Base-by-base conservation (phyloP, 306 rosid species). In the Albizia julibrissin region DNA sequence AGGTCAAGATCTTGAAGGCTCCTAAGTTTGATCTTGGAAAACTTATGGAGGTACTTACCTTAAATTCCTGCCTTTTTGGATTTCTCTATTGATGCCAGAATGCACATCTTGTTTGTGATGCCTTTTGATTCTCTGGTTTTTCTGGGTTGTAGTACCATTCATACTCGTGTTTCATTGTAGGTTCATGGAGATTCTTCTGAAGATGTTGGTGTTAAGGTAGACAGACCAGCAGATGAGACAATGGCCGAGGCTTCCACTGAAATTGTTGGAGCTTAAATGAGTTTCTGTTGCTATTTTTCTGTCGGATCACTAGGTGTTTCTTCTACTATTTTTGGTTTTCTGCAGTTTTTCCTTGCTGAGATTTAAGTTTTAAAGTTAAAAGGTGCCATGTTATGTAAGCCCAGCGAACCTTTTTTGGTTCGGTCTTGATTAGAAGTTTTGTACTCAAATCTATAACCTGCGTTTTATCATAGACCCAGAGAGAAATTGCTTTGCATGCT, bases 21-120 rank as follows among this genome's bases (percentile, higher is more conserved):
- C 99, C 99, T 0, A 95, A 95, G 87, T 95, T 93, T 72, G 98
- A 95, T 84, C 97, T 95, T 77, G 95, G 95, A 33, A 95, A 91
- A 81, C 80, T 95, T 77, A 95, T 95, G 99, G 99, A 93, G 96
- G 99, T 90, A 87, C 66, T 67, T 2, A 19, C 14, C 4, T 19
- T 50, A 22, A 34, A 16, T 12, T 19, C 12, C 4, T 0, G 8
- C 9, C 6, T 29, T 13, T 1, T 16, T 13, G 2, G 10, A 56
- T n/a, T 65, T 65, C 27, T 54, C 8, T 10, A 9, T 21, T 10
- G 12, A 9, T 3, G 10, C 27, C 6, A 56, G 8, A 56, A n/a
- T 52, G 8, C 8, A 50, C 58, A 50, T 50, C 10, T 50, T 21
- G 62, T 52, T 52, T 54, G 62, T 54, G 62, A 21, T 54, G 62